These are phyloP conservation scores for Silene vulgaris DNA, from an alignment of 179 eudicot species.

Conservation along the genomic window DNA sequence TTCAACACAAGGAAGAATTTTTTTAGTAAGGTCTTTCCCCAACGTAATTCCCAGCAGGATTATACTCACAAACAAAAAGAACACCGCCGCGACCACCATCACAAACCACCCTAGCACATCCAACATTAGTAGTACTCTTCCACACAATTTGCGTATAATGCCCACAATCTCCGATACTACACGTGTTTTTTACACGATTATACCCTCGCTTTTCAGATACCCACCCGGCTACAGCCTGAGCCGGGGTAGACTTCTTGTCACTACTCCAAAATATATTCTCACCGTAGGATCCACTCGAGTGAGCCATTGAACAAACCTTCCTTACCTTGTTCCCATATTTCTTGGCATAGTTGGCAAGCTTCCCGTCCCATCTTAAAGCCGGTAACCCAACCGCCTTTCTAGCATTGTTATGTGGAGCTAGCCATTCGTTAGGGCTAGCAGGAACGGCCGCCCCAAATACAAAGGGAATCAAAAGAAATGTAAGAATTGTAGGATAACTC, in stretches of 20 bases:
- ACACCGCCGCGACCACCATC: constrained; percentile 29
- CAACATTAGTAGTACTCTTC: constrained; percentile 34
- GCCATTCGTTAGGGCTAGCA: constrained; percentile 7
- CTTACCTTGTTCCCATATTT: constrained; percentile 10
- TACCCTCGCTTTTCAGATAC: constrained; percentile 34
- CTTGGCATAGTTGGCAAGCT: constrained; percentile 4
- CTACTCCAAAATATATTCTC: constrained; percentile 50
- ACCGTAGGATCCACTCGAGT: constrained; percentile 44
- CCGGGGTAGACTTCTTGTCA: constrained; percentile 32
- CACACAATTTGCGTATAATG: constrained; percentile 55
- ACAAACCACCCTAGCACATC: constrained; percentile 49
- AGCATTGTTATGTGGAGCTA: constrained; percentile 8
- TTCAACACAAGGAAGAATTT: neutral
- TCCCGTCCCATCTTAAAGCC: neutral
- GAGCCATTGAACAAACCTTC: constrained; percentile 34
- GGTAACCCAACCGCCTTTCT: constrained; percentile 3
- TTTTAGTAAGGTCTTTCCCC: constrained; percentile 46
- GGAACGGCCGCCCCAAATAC: neutral
- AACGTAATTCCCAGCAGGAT: constrained; percentile 46
- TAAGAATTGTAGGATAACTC: neutral
- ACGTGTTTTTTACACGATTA: constrained; percentile 25
- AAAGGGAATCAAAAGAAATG: neutral
- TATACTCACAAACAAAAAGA: constrained; percentile 47
- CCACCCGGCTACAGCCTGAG: constrained; percentile 41
- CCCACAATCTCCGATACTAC: constrained; percentile 37